Evolutionary conservation across 2,329 filamentous ascomycete genomes (phyloP), one percentile per base, ranked within the genome.

Genomic region (Monosporascus sp.): DNA sequence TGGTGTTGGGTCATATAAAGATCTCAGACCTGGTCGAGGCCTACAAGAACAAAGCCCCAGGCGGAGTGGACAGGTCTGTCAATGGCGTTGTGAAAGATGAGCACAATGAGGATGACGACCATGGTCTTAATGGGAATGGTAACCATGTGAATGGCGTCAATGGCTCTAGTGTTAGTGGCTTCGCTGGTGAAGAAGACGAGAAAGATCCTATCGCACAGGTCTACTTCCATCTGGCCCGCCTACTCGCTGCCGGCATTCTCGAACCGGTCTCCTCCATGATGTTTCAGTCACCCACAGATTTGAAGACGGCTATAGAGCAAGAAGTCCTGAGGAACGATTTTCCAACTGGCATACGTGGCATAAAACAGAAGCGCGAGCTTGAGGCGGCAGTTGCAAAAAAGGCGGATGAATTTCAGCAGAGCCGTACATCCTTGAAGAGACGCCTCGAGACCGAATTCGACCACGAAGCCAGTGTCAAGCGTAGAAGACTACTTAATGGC

Each of bases 1-100:
- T 96, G 55, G 78, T 86, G 52, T 78, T 92, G 18, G 93, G 93
- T 1, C 88, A 94, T 71, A 87, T 87, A 31, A 84, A 82, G 65
- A 77, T 92, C 37, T 80, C 78, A 43, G 86, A 91, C 60, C 75
- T 93, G 44, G 77, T 78, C n/a, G 81, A 85, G 38, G 82, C 84
- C 18, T 88, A 86, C 62, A 67, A 74, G 62, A 48, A 51, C 60
- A 35, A 14, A 35, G 63, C 66, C 52, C 65, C 67, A 41, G 68
- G 59, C 57, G 63, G 70, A 47, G 61, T 65, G 38, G 63, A 60
- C 54, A 53, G 45, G 47, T 41, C 25, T 24, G 55, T 56, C 31
- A 66, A 67, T 35, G 58, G 63, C 11, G 50, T 63, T 17, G 54
- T 54, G 11, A 56, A 55, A 18, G 64, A 65, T 18, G 60, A 60